These are phyloP conservation scores for Saccharomyces hybrid DNA, from an alignment of 1,139 yeast species.

Conservation along the genomic window DNA sequence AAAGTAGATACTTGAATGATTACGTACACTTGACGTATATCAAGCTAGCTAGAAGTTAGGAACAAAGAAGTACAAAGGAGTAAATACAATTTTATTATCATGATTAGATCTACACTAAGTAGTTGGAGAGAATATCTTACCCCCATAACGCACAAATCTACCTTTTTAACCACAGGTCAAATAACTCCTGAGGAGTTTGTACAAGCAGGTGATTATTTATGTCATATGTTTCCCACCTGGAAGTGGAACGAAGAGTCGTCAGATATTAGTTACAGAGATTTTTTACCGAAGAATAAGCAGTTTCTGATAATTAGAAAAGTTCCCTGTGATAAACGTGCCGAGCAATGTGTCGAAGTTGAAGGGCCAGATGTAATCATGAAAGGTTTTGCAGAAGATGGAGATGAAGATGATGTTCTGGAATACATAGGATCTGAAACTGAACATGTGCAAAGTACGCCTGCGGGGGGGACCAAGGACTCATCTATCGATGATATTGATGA, in stretches of 20 bases:
- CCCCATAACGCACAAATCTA: slow-evolving; percentile 78
- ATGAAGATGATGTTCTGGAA: slow-evolving; percentile 14
- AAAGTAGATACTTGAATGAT: not conserved
- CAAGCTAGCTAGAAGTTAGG: not conserved
- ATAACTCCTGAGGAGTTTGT: slow-evolving; percentile 92
- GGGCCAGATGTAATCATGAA: slow-evolving; percentile 35
- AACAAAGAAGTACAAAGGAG: slow-evolving; percentile 1
- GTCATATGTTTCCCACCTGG: slow-evolving; percentile 94
- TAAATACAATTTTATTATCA: slow-evolving; percentile 7
- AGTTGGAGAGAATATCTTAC: slow-evolving; percentile 87
- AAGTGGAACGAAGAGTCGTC: slow-evolving; percentile 60
- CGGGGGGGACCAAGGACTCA: slow-evolving; percentile 3
- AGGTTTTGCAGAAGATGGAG: slow-evolving; percentile 29
- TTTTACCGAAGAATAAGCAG: slow-evolving; percentile 81
- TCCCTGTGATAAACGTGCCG: slow-evolving; percentile 77
- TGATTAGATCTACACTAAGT: slow-evolving; percentile 67
- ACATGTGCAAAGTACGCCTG: slow-evolving; percentile 8
- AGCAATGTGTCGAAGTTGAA: slow-evolving; percentile 41
- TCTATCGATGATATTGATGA: slow-evolving; percentile 37
- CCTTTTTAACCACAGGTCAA: slow-evolving; percentile 79
- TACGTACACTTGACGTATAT: not conserved
- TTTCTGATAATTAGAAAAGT: slow-evolving; percentile 81
- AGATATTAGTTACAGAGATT: slow-evolving; percentile 43
- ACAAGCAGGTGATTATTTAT: slow-evolving; percentile 85
- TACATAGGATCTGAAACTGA: slow-evolving; percentile 1